Conservation (phyloP, 202 grass and related monocot genomes). For the Dendrocalamus latiflorus region DNA sequence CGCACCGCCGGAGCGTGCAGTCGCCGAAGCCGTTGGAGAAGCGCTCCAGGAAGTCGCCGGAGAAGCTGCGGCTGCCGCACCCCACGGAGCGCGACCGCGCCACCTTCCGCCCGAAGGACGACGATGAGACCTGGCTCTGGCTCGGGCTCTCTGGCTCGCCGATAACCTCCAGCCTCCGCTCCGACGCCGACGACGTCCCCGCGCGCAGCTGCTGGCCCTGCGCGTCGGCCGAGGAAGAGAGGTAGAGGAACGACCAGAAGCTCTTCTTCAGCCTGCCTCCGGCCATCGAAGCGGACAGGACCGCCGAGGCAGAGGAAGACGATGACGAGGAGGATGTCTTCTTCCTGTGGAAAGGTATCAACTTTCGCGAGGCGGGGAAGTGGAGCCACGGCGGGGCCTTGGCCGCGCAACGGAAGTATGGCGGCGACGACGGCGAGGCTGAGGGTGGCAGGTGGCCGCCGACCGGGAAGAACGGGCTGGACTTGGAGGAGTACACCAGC, state of each 20-base stretch:
- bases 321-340: slow-evolving; percentile 3
- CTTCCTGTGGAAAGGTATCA: slow-evolving; percentile 33
- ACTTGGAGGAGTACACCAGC: slow-evolving; percentile 76
- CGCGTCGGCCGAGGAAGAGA: slow-evolving; percentile 27
- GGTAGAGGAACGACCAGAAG: slow-evolving; percentile 86
- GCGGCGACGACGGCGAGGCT: slow-evolving; percentile 51
- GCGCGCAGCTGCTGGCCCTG: no score
- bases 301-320: background rate
- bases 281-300: slow-evolving; percentile 11
- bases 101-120: no score
- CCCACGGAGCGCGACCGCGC: no score
- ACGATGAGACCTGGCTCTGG: no score
- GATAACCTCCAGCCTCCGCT: slow-evolving; percentile 23
- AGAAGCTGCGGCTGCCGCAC: no score
- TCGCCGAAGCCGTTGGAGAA: no score
- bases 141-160: slow-evolving; percentile 59
- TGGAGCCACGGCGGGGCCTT: slow-evolving; percentile 6
- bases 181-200: background rate
- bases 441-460: slow-evolving; percentile 49
- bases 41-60: no score
- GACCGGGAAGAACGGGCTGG: slow-evolving; percentile 53
- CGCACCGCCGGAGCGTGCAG: no score
- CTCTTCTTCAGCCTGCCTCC: slow-evolving; percentile 68
- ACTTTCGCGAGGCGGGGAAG: slow-evolving; percentile 21
- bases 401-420: slow-evolving; percentile 35